Conservation (phyloP, 768 basidiomycete genomes). For the Termitomyces sp. region DNA sequence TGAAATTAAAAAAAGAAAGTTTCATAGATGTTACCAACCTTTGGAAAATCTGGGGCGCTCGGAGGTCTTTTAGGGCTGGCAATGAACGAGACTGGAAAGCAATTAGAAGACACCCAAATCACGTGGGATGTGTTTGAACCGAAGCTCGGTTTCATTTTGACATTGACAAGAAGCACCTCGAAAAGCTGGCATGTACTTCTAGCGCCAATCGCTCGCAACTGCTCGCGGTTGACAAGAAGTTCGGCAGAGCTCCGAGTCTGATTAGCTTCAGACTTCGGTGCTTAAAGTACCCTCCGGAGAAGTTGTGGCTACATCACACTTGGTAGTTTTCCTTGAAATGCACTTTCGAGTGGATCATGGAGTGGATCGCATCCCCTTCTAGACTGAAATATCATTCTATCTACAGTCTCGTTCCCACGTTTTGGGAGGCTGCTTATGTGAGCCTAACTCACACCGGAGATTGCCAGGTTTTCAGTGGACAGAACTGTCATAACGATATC, state of each 20-base stretch:
- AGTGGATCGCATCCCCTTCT: no score
- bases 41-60: background rate
- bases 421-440: no score
- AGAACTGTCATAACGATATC: no score
- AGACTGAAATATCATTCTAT: no score
- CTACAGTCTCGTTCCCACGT: no score
- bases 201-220: background rate
- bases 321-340: background rate
- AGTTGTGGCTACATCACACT: background rate
- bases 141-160: background rate
- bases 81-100: background rate
- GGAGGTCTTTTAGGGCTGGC: background rate
- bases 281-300: background rate
- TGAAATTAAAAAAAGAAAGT: background rate
- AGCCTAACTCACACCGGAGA: no score
- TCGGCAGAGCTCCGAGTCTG: background rate
- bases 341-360: background rate
- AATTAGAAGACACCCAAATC: background rate
- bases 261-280: background rate
- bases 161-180: background rate
- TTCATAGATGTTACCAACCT: background rate
- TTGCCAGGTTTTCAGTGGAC: no score
- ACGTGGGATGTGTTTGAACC: background rate
- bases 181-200: background rate
- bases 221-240: background rate